Percentiles rank a stretch among this genome's conserved stretches.
Evolutionary conservation across 2,329 filamentous ascomycete species (phyloP).

Genomic region (Tolypocladium nubicola): DNA sequence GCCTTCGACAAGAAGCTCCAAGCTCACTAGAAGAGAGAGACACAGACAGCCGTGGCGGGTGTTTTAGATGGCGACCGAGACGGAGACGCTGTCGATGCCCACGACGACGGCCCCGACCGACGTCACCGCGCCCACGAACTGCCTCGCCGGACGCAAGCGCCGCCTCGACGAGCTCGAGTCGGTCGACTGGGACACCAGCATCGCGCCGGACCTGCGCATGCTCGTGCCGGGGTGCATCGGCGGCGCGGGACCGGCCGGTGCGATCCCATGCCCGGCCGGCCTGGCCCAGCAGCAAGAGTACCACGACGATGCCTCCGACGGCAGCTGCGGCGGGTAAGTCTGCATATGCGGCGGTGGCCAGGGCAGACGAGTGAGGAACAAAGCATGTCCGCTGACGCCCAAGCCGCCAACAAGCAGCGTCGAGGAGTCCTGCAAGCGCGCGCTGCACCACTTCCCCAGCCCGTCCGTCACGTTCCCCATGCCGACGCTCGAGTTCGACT

Average conservation of each 20-base stretch:
- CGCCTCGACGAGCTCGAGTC: slow-evolving; percentile 7
- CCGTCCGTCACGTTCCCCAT: slow-evolving; percentile 32
- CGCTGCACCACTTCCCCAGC: slow-evolving; percentile 29
- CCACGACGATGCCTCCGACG: neutral
- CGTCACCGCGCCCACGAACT: slow-evolving; percentile 14
- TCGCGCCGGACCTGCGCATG: slow-evolving; percentile 8
- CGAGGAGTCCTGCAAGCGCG: slow-evolving; percentile 26
- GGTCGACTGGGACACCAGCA: slow-evolving; percentile 19
- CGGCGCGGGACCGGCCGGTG: neutral
- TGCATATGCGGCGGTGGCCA: neutral
- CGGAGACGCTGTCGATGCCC: slow-evolving; percentile 19
- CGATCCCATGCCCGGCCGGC: neutral
- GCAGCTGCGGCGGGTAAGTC: neutral
- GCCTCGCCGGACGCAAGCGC: slow-evolving; percentile 4
- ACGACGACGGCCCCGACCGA: slow-evolving; percentile 21
- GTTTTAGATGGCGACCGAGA: slow-evolving; percentile 18
- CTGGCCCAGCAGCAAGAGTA: neutral
- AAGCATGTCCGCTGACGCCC: neutral
- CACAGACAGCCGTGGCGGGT: neutral
- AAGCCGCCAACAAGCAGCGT: slow-evolving; percentile 14
- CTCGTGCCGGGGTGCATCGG: neutral
- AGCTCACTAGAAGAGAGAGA: neutral
- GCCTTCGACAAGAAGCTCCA: neutral
- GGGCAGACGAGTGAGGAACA: neutral
- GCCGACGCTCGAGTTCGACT: slow-evolving; percentile 36